These are phyloP conservation scores for Claviceps paspali DNA, from an alignment of 2,329 filamentous ascomycete genomes.

Conservation along the genomic window DNA sequence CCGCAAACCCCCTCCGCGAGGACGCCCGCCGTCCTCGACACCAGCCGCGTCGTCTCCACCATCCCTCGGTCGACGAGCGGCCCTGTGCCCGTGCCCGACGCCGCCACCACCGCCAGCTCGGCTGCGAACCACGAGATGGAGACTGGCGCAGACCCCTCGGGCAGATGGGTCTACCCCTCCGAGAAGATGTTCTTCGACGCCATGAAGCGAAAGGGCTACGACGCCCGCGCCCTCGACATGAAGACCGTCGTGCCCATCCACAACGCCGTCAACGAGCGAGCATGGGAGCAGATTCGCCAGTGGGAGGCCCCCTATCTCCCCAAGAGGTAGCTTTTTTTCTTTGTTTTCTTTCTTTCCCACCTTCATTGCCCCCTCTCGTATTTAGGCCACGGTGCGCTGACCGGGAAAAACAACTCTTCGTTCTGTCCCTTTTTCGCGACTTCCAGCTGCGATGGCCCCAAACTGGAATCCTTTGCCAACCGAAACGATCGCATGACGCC, in stretches of 20 bases:
- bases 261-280: constrained; percentile 94
- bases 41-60: constrained; percentile 58
- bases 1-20: constrained; percentile 8
- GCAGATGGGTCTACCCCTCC: constrained; percentile 95
- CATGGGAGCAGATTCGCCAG: constrained; percentile 78
- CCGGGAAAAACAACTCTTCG: too few relatives aligned
- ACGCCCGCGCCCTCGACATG: constrained; percentile 60
- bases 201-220: constrained; percentile 80
- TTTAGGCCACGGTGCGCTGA: too few relatives aligned
- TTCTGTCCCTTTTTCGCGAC: too few relatives aligned
- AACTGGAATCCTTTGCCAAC: constrained; percentile 71
- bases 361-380: not conserved
- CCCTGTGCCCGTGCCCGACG: too few relatives aligned
- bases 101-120: constrained; percentile 49
- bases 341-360: not conserved
- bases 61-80: constrained; percentile 55
- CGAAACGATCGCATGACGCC: constrained; percentile 57
- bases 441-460: constrained; percentile 54
- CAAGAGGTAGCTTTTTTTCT: constrained; percentile 14
- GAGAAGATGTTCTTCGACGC: constrained; percentile 98
- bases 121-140: constrained; percentile 63
- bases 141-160: constrained; percentile 54
- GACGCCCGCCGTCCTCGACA: constrained; percentile 31
- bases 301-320: constrained; percentile 65
- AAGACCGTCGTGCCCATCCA: constrained; percentile 89